phyloP scores from a whole-genome alignment of 2,329 filamentous ascomycete species.

The Teratosphaeria nubilosa region DNA sequence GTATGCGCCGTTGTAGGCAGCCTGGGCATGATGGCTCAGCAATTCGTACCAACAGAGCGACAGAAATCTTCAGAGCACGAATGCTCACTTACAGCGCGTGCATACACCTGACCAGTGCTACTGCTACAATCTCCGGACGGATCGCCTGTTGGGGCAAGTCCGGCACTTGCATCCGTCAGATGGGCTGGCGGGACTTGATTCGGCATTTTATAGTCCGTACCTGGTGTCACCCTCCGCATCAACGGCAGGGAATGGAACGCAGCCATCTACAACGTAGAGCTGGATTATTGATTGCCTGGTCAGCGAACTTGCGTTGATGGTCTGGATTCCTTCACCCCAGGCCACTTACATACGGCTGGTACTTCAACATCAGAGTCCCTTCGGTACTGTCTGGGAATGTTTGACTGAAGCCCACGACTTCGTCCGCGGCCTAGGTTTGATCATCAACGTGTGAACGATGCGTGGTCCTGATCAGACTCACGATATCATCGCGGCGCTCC shows the following conservation, averaged over 20 bases:
- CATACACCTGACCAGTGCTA: constrained; percentile 41
- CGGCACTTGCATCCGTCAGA: not conserved
- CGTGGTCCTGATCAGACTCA: not conserved
- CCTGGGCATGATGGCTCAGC: constrained; percentile 2
- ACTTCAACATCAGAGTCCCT: constrained; percentile 43
- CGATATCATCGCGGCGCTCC: not conserved
- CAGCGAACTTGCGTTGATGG: not conserved
- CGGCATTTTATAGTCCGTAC: constrained; percentile 26
- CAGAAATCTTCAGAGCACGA: not conserved
- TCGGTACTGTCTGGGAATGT: constrained; percentile 38
- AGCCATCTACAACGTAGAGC: constrained; percentile 48
- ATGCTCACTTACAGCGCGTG: constrained; percentile 23
- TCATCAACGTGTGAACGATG: not conserved
- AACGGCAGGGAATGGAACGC: constrained; percentile 53
- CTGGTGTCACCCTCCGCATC: constrained; percentile 46
- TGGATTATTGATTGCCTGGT: not conserved
- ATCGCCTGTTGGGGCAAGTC: not conserved
- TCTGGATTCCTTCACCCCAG: not conserved
- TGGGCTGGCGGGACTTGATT: not conserved
- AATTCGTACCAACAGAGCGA: not conserved
- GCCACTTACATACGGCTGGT: constrained; percentile 36
- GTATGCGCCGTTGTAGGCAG: constrained; percentile 31
- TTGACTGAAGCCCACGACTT: constrained; percentile 43
- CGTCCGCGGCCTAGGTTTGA: constrained; percentile 22
- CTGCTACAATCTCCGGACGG: not conserved